Base-by-base conservation (phyloP, 768 basidiomycete species). In the Leccinum ochraceum region DNA sequence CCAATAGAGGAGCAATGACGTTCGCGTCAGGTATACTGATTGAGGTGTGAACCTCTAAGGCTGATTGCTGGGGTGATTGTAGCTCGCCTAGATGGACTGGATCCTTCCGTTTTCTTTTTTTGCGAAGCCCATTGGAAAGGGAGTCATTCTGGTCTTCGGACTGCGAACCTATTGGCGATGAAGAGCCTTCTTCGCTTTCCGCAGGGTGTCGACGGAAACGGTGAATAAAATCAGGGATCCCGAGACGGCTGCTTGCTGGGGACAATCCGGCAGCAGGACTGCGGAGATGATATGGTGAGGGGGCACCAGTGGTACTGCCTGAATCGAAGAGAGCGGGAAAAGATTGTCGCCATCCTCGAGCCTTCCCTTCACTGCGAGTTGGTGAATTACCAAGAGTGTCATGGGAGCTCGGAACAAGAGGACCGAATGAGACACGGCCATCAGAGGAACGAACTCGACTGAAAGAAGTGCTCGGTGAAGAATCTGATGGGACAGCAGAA, bases 351-450 rank as follows among this genome's bases (percentile, higher is more conserved):
- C 70, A 75, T 17, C 67, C 59, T 60, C 63, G 65, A 39, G 49
- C 48, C 26, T 59, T 70, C 16, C 70, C 72, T 48, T 86, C 83
- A 2, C 66, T 71, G 60, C 80, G 85, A 39, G 71, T 74, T 53
- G 77, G 77, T 48, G 80, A 79, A 24, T 79, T 77, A 14, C 83
- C 80, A 20, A 80, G 59, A 22, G 84, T 85, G 55, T 75, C 75
- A n/a, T 77, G 76, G 10, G 79, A 76, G 6, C 78, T 76, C 60
- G 83, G 80, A 10, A 81, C 71, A 20, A 75, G 64, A 17, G 86
- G 87, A 59, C 88, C 84, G 62, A 88, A 88, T 1, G 86, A 84
- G 32, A 86, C 62, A 34, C 73, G 77, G 10, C 78, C 83, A 54
- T 87, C 85, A 44, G 71, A 70, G 4, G 79, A 80, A 52, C 73